Percentiles rank a stretch among this genome's conserved stretches.
phyloP scores from a whole-genome alignment of 2,329 filamentous ascomycete species.

The Zalaria sp. region DNA sequence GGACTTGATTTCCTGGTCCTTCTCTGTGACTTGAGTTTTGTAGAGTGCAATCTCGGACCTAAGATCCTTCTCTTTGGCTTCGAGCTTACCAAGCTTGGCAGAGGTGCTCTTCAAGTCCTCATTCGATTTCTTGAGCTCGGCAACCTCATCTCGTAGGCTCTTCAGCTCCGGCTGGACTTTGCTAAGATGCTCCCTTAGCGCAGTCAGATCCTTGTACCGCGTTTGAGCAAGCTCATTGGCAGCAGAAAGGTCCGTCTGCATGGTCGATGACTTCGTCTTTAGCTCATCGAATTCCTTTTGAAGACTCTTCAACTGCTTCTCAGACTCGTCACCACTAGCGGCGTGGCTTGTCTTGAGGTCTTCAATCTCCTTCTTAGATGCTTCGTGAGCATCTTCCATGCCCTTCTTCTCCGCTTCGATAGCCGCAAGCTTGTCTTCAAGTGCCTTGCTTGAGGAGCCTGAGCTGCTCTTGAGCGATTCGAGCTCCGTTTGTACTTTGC shows the following conservation, averaged over 20 bases:
- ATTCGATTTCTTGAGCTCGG: slow-evolving; percentile 57
- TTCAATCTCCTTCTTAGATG: slow-evolving; percentile 57
- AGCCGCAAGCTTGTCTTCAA: slow-evolving; percentile 31
- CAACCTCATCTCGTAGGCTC: slow-evolving; percentile 61
- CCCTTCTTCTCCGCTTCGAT: slow-evolving; percentile 46
- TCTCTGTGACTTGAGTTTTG: slow-evolving; percentile 56
- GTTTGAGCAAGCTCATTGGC: slow-evolving; percentile 76
- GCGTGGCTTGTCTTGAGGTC: slow-evolving; percentile 36
- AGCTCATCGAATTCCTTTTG: slow-evolving; percentile 55
- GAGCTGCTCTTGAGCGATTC: slow-evolving; percentile 5
- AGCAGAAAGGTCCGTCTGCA: slow-evolving; percentile 74
- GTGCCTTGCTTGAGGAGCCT: slow-evolving; percentile 38
- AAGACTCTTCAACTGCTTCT: slow-evolving; percentile 41
- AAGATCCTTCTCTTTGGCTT: slow-evolving; percentile 70
- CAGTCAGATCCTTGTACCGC: slow-evolving; percentile 75
- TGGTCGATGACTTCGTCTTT: slow-evolving; percentile 50
- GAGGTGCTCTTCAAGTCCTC: slow-evolving; percentile 55
- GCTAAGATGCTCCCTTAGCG: slow-evolving; percentile 64
- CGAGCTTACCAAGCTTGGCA: slow-evolving; percentile 57
- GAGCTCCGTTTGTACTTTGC: slow-evolving; percentile 6
- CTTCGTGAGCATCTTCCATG: slow-evolving; percentile 48
- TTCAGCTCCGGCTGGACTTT: slow-evolving; percentile 80
- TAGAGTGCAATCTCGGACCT: slow-evolving; percentile 57
- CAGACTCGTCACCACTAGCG: slow-evolving; percentile 30
- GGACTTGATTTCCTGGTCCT: slow-evolving; percentile 62